Conservation (phyloP, 305 asterid genomes). For the Fraxinus sp. region DNA sequence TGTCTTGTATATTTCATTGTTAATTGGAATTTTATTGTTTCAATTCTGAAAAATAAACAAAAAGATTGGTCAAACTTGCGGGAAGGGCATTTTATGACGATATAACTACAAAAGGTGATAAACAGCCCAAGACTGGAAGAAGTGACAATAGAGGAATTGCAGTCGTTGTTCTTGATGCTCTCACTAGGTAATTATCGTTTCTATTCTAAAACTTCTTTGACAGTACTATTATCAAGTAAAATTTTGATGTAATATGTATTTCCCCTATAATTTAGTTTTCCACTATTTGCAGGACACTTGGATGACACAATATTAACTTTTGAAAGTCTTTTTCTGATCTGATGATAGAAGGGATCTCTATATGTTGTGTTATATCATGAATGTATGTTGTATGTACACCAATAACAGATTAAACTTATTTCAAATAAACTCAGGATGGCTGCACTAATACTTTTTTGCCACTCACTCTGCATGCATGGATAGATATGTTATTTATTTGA, state of each 20-base stretch:
- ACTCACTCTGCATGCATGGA: neutral
- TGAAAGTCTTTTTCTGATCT: neutral
- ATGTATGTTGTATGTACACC: neutral
- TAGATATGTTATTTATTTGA: neutral
- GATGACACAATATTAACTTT: neutral
- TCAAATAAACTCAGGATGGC: neutral
- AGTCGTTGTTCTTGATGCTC: slow-evolving; percentile 87
- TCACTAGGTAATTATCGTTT: slow-evolving; percentile 54
- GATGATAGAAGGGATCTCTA: neutral
- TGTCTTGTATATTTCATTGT: neutral
- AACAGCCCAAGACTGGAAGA: slow-evolving; percentile 74
- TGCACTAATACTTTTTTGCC: neutral
- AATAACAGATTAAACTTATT: neutral
- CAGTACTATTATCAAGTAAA: neutral
- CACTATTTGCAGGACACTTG: neutral
- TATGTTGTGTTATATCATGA: neutral
- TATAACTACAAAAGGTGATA: slow-evolving; percentile 70
- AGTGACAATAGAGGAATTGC: slow-evolving; percentile 88
- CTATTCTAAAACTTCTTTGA: neutral
- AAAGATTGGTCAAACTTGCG: slow-evolving; percentile 82
- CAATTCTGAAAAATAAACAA: slow-evolving; percentile 11
- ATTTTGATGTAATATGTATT: neutral
- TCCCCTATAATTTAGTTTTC: neutral
- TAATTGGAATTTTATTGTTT: neutral
- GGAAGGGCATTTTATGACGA: slow-evolving; percentile 94